phyloP scores from a whole-genome alignment of 164 flowering plant genomes.

The grape (Vitis vinifera) region DNA sequence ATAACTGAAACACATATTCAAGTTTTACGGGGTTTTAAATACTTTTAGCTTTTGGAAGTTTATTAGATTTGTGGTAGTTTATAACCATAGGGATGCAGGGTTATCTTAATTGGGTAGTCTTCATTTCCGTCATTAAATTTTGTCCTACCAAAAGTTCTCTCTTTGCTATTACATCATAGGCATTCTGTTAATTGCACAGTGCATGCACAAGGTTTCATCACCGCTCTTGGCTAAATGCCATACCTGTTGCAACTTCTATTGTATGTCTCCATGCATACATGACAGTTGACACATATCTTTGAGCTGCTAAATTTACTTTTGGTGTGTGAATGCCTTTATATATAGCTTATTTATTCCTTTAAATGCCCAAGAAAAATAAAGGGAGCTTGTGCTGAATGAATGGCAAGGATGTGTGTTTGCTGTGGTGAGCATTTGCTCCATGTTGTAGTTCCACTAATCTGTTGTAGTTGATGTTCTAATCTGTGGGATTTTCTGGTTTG shows the following conservation, averaged over 20 bases:
- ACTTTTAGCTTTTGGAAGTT: background rate
- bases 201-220: too few relatives aligned
- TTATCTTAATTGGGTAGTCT: background rate
- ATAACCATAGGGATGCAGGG: background rate
- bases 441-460: background rate
- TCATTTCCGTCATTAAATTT: too few relatives aligned
- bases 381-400: background rate
- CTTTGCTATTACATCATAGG: too few relatives aligned
- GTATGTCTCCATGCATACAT: too few relatives aligned
- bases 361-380: background rate
- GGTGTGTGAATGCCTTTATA: too few relatives aligned
- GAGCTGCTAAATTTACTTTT: too few relatives aligned
- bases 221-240: too few relatives aligned
- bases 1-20: background rate
- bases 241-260: too few relatives aligned
- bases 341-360: too few relatives aligned
- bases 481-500: background rate
- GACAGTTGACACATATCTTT: too few relatives aligned
- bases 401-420: background rate
- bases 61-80: background rate
- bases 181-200: too few relatives aligned
- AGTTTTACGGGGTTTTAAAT: background rate
- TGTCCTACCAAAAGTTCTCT: too few relatives aligned
- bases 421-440: background rate
- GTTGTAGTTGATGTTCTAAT: conserved; percentile 3